These are phyloP conservation scores for Mycena rosella DNA, from an alignment of 768 basidiomycete species.

Conservation along the genomic window DNA sequence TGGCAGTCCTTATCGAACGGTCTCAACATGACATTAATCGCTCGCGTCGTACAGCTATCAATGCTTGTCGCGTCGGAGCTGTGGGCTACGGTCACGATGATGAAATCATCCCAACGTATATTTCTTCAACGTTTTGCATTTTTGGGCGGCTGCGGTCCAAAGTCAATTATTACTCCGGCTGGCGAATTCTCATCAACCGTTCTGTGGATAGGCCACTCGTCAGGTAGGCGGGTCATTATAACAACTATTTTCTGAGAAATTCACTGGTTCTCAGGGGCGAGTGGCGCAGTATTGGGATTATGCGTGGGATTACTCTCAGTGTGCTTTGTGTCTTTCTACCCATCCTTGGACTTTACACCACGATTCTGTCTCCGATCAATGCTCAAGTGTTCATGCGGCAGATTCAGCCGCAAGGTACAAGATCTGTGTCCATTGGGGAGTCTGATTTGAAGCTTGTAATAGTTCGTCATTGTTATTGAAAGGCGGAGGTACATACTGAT, in stretches of 20 bases:
- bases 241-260: background rate
- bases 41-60: background rate
- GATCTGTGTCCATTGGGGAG: background rate
- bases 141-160: background rate
- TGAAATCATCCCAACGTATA: background rate
- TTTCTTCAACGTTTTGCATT: background rate
- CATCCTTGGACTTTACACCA: background rate
- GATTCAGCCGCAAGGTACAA: background rate
- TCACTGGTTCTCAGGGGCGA: background rate
- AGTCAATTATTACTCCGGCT: background rate
- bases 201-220: constrained; percentile 5
- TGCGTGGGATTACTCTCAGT: constrained; percentile 6
- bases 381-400: background rate
- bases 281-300: background rate
- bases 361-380: constrained; percentile 3
- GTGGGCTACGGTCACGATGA: background rate
- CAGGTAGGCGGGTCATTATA: background rate
- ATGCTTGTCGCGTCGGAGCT: background rate
- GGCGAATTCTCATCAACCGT: background rate
- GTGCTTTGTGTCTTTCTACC: background rate
- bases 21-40: background rate
- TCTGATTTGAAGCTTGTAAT: background rate
- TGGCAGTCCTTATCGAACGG: background rate
- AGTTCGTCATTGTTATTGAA: no score
- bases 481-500: no score